Evolutionary conservation across 257 asterid genomes (phyloP).

Genomic region (Perilla frutescens): DNA sequence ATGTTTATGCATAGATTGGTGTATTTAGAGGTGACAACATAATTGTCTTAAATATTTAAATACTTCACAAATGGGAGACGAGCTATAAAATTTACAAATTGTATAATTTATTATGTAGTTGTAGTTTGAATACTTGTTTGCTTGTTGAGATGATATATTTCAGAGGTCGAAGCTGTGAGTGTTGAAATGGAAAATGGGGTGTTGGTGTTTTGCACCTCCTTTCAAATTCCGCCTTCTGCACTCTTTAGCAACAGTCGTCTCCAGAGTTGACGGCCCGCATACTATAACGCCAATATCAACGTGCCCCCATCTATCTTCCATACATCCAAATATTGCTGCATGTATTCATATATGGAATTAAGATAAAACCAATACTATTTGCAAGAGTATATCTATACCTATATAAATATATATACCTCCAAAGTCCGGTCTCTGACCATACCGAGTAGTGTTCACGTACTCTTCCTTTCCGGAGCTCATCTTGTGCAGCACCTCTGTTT

Average conservation of each 20-base stretch:
- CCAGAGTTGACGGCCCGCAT: conserved; percentile 81
- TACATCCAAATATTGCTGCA: conserved; percentile 63
- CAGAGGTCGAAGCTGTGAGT: conserved; percentile 92
- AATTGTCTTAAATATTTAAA: too few relatives aligned
- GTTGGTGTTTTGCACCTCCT: conserved; percentile 38
- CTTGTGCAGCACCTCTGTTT: conserved; percentile 32
- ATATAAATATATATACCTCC: conserved; percentile 47
- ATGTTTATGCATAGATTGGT: too few relatives aligned
- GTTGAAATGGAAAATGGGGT: conserved; percentile 80
- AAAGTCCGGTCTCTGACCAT: conserved; percentile 79
- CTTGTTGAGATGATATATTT: too few relatives aligned
- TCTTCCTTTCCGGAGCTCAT: conserved; percentile 39
- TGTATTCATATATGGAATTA: too few relatives aligned
- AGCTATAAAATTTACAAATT: too few relatives aligned
- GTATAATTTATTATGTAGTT: too few relatives aligned
- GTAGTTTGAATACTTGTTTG: too few relatives aligned
- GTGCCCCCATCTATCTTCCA: conserved; percentile 67
- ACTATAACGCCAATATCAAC: conserved; percentile 77
- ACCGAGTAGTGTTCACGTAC: conserved; percentile 41
- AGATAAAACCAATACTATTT: too few relatives aligned
- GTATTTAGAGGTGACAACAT: too few relatives aligned
- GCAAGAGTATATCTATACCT: background rate
- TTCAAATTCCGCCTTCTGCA: conserved; percentile 65
- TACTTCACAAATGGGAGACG: too few relatives aligned
- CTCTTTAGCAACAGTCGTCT: conserved; percentile 70